Conservation (phyloP, 257 asterid genomes). For the Avicennia marina region DNA sequence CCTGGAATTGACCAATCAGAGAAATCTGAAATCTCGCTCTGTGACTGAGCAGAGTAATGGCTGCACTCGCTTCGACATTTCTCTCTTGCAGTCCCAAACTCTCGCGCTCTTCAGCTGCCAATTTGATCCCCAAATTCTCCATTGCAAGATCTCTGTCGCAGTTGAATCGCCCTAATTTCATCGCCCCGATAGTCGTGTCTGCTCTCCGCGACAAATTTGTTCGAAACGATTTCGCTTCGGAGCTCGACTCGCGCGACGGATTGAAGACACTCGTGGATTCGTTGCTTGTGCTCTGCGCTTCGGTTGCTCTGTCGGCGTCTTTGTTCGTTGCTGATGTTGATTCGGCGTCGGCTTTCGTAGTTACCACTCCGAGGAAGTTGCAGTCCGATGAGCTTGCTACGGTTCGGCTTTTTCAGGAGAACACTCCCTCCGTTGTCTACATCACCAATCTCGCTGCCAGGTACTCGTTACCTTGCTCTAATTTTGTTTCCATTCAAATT, state of each 20-base stretch:
- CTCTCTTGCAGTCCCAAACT: constrained; percentile 36
- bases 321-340: constrained; percentile 59
- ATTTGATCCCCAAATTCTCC: constrained; percentile 31
- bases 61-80: constrained; percentile 45
- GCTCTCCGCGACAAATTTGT: constrained; percentile 30
- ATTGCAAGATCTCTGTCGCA: constrained; percentile 23
- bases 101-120: constrained; percentile 9
- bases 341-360: constrained; percentile 77
- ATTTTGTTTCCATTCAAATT: neutral
- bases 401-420: constrained; percentile 83
- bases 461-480: constrained; percentile 21
- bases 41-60: too few species aligned
- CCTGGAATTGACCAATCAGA: constrained; percentile 29
- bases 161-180: constrained; percentile 17
- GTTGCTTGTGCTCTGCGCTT: constrained; percentile 61
- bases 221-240: constrained; percentile 22
- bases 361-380: constrained; percentile 63
- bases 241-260: constrained; percentile 26
- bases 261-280: constrained; percentile 56
- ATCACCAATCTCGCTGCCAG: constrained; percentile 90
- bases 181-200: constrained; percentile 31
- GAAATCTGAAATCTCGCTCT: constrained; percentile 18
- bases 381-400: constrained; percentile 97
- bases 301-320: constrained; percentile 74
- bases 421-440: constrained; percentile 92